These are phyloP conservation scores for Petunia hybrid DNA, from an alignment of 305 asterid species.

Conservation along the genomic window DNA sequence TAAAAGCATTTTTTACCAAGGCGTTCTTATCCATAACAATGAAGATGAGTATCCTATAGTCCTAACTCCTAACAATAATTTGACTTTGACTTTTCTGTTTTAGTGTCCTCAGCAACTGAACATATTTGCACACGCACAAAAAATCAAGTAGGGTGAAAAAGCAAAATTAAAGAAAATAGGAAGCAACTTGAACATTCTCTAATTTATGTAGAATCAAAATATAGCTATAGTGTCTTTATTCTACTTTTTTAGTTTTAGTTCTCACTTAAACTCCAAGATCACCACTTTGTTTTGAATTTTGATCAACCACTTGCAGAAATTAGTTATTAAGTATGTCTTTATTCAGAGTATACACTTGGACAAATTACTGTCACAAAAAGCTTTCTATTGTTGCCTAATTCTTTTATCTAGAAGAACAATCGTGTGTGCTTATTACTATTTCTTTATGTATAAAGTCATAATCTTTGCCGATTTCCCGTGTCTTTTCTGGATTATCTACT, in stretches of 20 bases:
- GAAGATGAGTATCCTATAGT: too few species aligned
- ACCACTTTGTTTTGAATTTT: background rate
- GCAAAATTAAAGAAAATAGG: background rate
- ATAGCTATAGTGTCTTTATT: background rate
- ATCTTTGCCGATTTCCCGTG: background rate
- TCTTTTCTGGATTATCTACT: background rate
- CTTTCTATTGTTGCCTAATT: background rate
- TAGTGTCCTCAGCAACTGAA: too few species aligned
- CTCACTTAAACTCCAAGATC: background rate
- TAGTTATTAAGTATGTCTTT: too few species aligned
- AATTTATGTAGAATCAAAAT: too few species aligned
- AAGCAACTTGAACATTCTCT: too few species aligned
- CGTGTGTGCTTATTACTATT: background rate
- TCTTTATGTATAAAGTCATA: background rate
- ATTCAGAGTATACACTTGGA: too few species aligned
- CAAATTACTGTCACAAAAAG: background rate
- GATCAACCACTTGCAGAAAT: background rate
- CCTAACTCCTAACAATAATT: too few species aligned
- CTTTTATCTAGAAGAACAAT: constrained; percentile 14
- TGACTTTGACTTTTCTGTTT: too few species aligned
- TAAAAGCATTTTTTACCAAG: too few species aligned
- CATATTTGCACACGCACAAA: too few species aligned
- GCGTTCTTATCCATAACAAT: too few species aligned
- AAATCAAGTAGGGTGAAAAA: too few species aligned
- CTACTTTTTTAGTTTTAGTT: background rate